A percentile compares a stretch with the other conserved stretches of the same genome.
These are phyloP conservation scores for Penicillium brevicompactum DNA, from an alignment of 2,329 filamentous ascomycete genomes.

Conservation along the genomic window DNA sequence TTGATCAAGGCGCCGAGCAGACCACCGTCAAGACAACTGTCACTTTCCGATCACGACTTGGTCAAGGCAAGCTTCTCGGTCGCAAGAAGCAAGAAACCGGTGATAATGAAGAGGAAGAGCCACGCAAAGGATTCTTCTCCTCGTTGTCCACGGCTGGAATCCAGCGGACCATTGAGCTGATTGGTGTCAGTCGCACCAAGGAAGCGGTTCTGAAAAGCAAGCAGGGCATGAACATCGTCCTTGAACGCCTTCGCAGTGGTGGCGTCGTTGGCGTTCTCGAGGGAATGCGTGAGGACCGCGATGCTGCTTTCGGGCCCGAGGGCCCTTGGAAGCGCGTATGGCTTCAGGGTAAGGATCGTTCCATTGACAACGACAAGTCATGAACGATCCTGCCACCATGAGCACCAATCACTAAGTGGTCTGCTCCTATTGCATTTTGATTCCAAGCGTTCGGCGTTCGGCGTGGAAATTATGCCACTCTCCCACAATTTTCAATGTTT, in stretches of 20 bases:
- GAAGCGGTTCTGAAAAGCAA: slow-evolving; percentile 64
- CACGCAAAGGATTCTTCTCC: slow-evolving; percentile 60
- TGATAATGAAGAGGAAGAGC: slow-evolving; percentile 53
- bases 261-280: slow-evolving; percentile 71
- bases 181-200: slow-evolving; percentile 62
- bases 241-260: slow-evolving; percentile 64
- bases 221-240: slow-evolving; percentile 67
- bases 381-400: not conserved
- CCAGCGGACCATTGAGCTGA: slow-evolving; percentile 65
- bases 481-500: slow-evolving; percentile 15
- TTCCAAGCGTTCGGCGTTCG: slow-evolving; percentile 28
- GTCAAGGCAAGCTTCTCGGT: slow-evolving; percentile 56
- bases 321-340: slow-evolving; percentile 47
- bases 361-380: slow-evolving; percentile 32
- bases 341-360: slow-evolving; percentile 36
- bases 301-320: slow-evolving; percentile 42
- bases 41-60: slow-evolving; percentile 63
- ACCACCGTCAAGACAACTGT: slow-evolving; percentile 64
- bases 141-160: slow-evolving; percentile 62
- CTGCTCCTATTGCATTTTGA: slow-evolving; percentile 13
- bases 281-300: slow-evolving; percentile 66
- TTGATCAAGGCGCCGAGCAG: slow-evolving; percentile 45
- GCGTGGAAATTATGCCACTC: slow-evolving; percentile 23
- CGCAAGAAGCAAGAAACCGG: slow-evolving; percentile 42
- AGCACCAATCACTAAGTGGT: not conserved